phyloP scores from a whole-genome alignment of 2,329 filamentous ascomycete species.

The Leptographium wingfieldii region DNA sequence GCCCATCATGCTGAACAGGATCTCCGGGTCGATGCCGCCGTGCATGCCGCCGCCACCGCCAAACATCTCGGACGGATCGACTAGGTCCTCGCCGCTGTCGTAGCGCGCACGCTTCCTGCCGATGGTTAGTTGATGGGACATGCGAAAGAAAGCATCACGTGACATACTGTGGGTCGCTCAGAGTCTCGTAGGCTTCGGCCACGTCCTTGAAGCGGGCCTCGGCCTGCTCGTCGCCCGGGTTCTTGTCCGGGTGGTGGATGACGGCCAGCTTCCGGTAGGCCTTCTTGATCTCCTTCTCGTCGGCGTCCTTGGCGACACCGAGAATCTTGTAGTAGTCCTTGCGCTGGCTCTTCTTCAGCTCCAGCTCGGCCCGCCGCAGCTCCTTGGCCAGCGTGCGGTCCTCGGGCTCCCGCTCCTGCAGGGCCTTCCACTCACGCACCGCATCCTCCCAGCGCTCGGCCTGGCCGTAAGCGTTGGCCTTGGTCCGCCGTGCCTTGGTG shows the following conservation, averaged over 20 bases:
- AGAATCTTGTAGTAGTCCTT: constrained; percentile 99
- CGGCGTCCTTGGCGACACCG: constrained; percentile 72
- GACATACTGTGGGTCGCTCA: constrained; percentile 84
- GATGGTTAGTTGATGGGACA: not conserved
- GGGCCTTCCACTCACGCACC: constrained; percentile 74
- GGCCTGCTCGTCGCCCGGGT: constrained; percentile 71
- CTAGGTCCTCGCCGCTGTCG: constrained; percentile 82
- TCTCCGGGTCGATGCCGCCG: constrained; percentile 60
- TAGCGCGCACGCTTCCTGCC: constrained; percentile 76
- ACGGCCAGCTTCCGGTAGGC: constrained; percentile 94
- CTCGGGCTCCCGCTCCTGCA: constrained; percentile 70
- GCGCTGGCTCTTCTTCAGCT: constrained; percentile 92
- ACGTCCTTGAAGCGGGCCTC: constrained; percentile 96
- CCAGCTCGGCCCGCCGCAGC: constrained; percentile 78
- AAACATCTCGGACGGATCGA: constrained; percentile 82
- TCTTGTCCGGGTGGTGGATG: constrained; percentile 94
- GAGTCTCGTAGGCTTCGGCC: constrained; percentile 88
- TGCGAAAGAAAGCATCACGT: not conserved
- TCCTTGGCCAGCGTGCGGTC: constrained; percentile 75
- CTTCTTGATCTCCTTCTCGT: constrained; percentile 81
- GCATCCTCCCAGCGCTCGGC: constrained; percentile 88
- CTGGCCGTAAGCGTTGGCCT: constrained; percentile 77
- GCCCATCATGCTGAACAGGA: constrained; percentile 77
- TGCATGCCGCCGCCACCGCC: constrained; percentile 52
- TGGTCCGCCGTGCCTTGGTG: constrained; percentile 83